phyloP scores from a whole-genome alignment of 345 rosid species.

The Camelina hispida region DNA sequence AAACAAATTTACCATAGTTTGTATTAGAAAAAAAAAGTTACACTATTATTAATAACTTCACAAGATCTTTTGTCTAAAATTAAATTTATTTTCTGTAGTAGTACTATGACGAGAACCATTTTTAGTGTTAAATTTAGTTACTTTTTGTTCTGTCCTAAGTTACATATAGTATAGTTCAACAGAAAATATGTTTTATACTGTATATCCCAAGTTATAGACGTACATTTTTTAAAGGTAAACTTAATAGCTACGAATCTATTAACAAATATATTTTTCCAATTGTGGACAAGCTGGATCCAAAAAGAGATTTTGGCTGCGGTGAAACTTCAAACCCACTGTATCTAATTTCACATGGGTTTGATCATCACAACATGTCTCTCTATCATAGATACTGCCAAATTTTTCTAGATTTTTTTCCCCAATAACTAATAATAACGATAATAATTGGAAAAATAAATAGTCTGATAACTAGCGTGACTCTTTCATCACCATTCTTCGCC shows the following conservation, averaged over 20 bases:
- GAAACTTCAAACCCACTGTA: conserved; percentile 42
- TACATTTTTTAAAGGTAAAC: not conserved
- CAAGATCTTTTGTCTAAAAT: not conserved
- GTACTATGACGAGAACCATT: not conserved
- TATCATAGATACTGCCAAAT: conserved; percentile 47
- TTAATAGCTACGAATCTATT: not conserved
- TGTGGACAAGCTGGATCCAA: conserved; percentile 45
- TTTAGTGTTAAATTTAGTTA: not conserved
- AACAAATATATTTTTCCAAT: not conserved
- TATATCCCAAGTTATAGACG: conserved; percentile 7
- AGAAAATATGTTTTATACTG: too few relatives aligned
- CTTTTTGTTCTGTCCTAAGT: not conserved
- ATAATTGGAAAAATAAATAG: conserved; percentile 26
- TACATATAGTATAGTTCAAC: not conserved
- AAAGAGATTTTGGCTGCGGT: conserved; percentile 45
- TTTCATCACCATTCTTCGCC: conserved; percentile 58
- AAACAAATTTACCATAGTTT: not conserved
- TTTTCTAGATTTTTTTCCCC: conserved; percentile 43
- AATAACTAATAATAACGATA: conserved; percentile 41
- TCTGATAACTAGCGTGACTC: conserved; percentile 53
- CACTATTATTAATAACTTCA: not conserved
- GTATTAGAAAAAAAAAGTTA: not conserved
- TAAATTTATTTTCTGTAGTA: not conserved
- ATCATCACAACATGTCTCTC: conserved; percentile 47
- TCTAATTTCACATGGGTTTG: conserved; percentile 55